Conservation (phyloP, 148 eudicot genomes). For the Rhododendron ferrugineum region DNA sequence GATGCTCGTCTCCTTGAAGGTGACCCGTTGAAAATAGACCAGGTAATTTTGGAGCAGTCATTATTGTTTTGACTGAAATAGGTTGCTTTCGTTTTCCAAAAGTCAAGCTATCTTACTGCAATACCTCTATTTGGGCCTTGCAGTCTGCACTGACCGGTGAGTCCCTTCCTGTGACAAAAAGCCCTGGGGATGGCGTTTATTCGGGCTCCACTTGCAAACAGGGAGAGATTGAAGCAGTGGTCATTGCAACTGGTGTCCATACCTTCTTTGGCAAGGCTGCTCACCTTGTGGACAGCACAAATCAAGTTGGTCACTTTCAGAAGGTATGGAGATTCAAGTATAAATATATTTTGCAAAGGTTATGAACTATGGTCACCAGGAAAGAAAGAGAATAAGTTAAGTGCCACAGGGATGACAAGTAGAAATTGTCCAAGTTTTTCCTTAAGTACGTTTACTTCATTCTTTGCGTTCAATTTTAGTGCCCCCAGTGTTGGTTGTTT, state of each 20-base stretch:
- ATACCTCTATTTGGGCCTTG: background rate
- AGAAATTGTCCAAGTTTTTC: background rate
- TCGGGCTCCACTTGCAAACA: constrained; percentile 58
- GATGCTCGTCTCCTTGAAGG: constrained; percentile 36
- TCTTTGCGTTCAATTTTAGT: background rate
- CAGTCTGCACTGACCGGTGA: constrained; percentile 44
- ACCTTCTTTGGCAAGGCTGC: constrained; percentile 58
- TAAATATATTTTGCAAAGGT: background rate
- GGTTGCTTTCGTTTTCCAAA: background rate
- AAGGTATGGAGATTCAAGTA: constrained; percentile 26
- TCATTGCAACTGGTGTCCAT: constrained; percentile 51
- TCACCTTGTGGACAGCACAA: constrained; percentile 49
- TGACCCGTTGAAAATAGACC: constrained; percentile 31
- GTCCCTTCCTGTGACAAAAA: constrained; percentile 50
- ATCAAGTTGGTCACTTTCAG: constrained; percentile 60
- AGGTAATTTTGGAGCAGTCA: constrained; percentile 3
- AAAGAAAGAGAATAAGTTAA: background rate
- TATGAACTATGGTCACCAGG: background rate
- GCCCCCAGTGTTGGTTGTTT: background rate
- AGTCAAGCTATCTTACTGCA: background rate
- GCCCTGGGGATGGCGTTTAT: constrained; percentile 40
- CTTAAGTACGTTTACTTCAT: background rate
- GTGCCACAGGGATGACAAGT: background rate
- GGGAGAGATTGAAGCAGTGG: constrained; percentile 52
- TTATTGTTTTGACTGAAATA: background rate